Conservation (phyloP, 805 yeast genomes). For the Metschnikowia arizonensis region DNA sequence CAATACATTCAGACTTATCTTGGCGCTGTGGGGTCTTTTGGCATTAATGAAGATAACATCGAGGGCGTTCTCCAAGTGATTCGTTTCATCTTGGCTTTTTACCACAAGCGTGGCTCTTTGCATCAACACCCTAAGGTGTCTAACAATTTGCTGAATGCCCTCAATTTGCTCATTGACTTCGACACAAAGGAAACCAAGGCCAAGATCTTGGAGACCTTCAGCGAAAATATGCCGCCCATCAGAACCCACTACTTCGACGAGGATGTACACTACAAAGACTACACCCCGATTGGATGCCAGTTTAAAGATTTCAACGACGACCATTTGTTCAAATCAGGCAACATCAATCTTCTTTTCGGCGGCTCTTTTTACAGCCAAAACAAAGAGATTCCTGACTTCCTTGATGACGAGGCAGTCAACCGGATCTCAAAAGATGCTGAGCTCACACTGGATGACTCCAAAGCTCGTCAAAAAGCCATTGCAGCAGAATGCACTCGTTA, state of each 20-base stretch:
- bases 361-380: conserved; percentile 15
- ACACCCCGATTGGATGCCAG: conserved; percentile 48
- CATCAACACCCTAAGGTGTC: not conserved
- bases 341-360: conserved; percentile 22
- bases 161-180: conserved; percentile 8
- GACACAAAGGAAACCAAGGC: conserved; percentile 12
- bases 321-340: conserved; percentile 32
- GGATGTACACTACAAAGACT: conserved; percentile 61
- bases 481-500: conserved; percentile 14
- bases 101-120: conserved; percentile 4
- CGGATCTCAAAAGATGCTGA: conserved; percentile 14
- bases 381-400: conserved; percentile 19
- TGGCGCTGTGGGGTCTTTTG: conserved; percentile 1
- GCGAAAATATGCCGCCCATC: conserved; percentile 28
- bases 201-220: conserved; percentile 8
- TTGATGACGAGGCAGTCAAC: conserved; percentile 20
- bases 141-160: conserved; percentile 7
- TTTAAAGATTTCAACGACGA: conserved; percentile 62
- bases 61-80: conserved; percentile 12
- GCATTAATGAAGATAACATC: not conserved
- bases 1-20: conserved; percentile 9
- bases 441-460: conserved; percentile 8
- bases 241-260: conserved; percentile 58
- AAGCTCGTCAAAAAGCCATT: conserved; percentile 7
- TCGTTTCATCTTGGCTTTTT: conserved; percentile 16